A percentile compares a stretch with the other conserved stretches of the same genome.
Conservation (phyloP, 768 basidiomycete genomes). For the Chalciporus piperatus region DNA sequence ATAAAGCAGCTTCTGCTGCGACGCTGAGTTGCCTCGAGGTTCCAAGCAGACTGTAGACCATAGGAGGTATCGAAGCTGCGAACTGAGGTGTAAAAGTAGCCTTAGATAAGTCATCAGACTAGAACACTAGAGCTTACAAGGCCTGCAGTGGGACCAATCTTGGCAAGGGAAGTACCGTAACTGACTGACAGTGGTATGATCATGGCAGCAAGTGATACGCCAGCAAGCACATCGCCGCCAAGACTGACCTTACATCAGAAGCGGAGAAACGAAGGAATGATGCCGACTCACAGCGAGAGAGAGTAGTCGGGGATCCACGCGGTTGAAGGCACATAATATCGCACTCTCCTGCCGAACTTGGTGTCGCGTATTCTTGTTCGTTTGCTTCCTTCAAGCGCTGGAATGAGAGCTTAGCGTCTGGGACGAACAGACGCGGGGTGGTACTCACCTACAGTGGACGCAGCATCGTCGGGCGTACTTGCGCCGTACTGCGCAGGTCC, state of each 20-base stretch:
- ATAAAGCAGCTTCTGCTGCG: conserved; percentile 87
- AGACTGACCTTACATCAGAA: conserved; percentile 36
- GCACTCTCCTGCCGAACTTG: conserved; percentile 47
- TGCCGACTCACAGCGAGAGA: conserved; percentile 52
- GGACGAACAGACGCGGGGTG: background rate
- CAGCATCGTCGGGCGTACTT: conserved; percentile 12
- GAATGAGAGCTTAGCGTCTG: background rate
- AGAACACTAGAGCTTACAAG: conserved; percentile 48
- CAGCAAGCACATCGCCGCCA: conserved; percentile 76
- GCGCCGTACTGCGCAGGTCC: conserved; percentile 20
- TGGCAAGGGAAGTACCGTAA: conserved; percentile 86
- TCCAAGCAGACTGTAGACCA: conserved; percentile 89
- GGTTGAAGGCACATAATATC: conserved; percentile 76
- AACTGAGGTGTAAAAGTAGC: conserved; percentile 44
- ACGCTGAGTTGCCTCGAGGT: conserved; percentile 80
- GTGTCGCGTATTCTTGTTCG: conserved; percentile 19
- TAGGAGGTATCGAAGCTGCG: conserved; percentile 80
- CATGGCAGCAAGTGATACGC: conserved; percentile 81
- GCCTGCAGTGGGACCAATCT: conserved; percentile 81
- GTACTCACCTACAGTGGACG: conserved; percentile 21
- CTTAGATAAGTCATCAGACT: background rate
- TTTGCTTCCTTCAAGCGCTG: conserved; percentile 14
- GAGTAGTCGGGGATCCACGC: conserved; percentile 82
- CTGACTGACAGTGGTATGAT: conserved; percentile 87
- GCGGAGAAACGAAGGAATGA: background rate